Conservation (phyloP, 1,284 basidiomycete genomes). For the Ustilago cynodontis region DNA sequence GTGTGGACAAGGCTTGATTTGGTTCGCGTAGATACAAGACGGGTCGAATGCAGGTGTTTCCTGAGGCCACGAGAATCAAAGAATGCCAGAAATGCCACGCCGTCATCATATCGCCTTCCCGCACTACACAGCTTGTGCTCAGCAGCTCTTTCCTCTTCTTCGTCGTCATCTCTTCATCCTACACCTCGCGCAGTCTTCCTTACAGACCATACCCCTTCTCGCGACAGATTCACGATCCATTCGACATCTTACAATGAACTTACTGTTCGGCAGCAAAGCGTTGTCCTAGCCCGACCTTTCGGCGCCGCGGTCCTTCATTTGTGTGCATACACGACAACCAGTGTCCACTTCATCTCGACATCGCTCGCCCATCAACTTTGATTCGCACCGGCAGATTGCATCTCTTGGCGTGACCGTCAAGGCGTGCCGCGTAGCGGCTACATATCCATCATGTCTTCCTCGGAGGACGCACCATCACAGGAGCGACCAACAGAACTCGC, state of each 20-base stretch:
- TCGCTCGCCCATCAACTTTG: neutral
- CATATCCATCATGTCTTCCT: constrained; percentile 17
- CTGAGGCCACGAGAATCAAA: too few species aligned
- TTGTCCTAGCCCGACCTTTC: neutral
- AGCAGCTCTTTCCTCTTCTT: neutral
- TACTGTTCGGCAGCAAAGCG: neutral
- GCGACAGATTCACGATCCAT: neutral
- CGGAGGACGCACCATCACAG: constrained; percentile 15
- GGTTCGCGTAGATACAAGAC: neutral
- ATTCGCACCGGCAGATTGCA: neutral
- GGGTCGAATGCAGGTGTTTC: constrained; percentile 2
- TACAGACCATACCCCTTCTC: neutral
- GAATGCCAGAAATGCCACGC: neutral
- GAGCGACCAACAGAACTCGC: constrained; percentile 19
- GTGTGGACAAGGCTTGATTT: neutral
- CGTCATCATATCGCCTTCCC: neutral
- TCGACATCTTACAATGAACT: neutral
- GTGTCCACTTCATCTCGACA: neutral
- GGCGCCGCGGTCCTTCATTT: neutral
- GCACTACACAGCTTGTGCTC: neutral
- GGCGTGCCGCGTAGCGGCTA: neutral
- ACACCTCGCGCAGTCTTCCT: neutral
- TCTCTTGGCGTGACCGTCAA: neutral
- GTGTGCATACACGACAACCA: neutral
- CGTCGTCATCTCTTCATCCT: neutral